Evolutionary conservation across 371 early-diverging fungal genomes (phyloP), one percentile per base, ranked within the genome.

Genomic region (Mortierella sp.): DNA sequence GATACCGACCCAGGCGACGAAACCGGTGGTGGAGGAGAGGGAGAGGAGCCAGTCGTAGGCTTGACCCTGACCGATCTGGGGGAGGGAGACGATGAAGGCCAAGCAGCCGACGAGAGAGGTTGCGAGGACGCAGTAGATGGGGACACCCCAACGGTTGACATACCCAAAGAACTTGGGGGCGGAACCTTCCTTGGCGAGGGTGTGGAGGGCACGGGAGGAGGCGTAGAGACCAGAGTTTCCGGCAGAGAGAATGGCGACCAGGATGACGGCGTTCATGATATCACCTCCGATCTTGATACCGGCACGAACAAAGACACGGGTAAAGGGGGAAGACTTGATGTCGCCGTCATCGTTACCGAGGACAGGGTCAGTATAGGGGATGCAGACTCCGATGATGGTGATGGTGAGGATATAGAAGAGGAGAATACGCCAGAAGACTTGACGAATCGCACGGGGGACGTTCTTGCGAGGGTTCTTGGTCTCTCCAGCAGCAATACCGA

Each of bases 191-290:
- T 91, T 85, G 44, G 95, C 91, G 65, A 96, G 84, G n/a, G 91
- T 89, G 87, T 93, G 88, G 38, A 96, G 84, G 6, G 93, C 93
- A 72, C 96, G 93, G n/a, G 92, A 91, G 27, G 93, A 93, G 16
- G 94, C 93, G 58, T 96, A 96, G 1, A 96, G 90, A 48, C 94
- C 94, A 58, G 94, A 94, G 88, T 96, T 96, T 56, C 94, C 95
- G 71, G 96, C 96, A 21, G 95, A 94, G 51, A 41, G 93, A 91
- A 83, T 92, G 81, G 88, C 93, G n/a, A 94, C 84, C 32, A 96
- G 82, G 71, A 96, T 92, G 72, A 96, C 90, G 38, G 94, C 96
- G 77, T 96, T 96, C 94, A 96, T 94, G 58, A 96, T 74, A 79
- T 95, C 91, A 11, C 91, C 93, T n/a, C 95, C 95, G 87, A 90